phyloP scores from a whole-genome alignment of 2,329 filamentous ascomycete species.

The Plectosphaerella plurivora region DNA sequence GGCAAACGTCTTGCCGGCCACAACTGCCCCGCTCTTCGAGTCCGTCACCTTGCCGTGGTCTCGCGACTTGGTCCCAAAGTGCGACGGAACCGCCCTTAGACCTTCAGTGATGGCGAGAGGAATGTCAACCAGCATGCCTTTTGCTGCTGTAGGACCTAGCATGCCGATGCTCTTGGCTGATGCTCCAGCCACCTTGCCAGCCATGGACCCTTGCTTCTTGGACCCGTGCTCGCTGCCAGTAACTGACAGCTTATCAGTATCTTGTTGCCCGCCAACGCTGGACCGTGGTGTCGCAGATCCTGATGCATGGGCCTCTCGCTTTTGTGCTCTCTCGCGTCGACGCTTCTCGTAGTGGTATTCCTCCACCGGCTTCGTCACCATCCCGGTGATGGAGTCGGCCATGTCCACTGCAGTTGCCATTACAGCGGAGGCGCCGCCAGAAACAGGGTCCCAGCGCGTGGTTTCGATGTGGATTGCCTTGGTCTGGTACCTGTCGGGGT shows the following conservation, averaged over 20 bases:
- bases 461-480: slow-evolving; percentile 20
- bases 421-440: slow-evolving; percentile 14
- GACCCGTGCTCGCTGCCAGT: not conserved
- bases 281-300: not conserved
- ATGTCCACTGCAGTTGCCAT: slow-evolving; percentile 44
- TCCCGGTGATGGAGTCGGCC: slow-evolving; percentile 46
- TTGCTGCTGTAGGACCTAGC: slow-evolving; percentile 32
- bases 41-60: slow-evolving; percentile 31
- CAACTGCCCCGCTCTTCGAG: slow-evolving; percentile 35
- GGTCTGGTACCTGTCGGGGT: not conserved
- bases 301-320: not conserved
- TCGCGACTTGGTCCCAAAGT: slow-evolving; percentile 43
- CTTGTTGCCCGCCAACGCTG: not conserved
- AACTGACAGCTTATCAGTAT: not conserved
- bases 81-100: slow-evolving; percentile 44
- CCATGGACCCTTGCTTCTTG: not conserved
- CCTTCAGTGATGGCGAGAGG: slow-evolving; percentile 44
- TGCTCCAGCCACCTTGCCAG: slow-evolving; percentile 3
- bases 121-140: slow-evolving; percentile 33
- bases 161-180: slow-evolving; percentile 6
- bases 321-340: not conserved
- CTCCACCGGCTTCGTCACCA: slow-evolving; percentile 6
- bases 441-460: slow-evolving; percentile 23
- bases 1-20: slow-evolving; percentile 37
- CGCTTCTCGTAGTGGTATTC: slow-evolving; percentile 1